These are phyloP conservation scores for Tylopilus vinaceipallidus DNA, from an alignment of 768 basidiomycete genomes.

Conservation along the genomic window DNA sequence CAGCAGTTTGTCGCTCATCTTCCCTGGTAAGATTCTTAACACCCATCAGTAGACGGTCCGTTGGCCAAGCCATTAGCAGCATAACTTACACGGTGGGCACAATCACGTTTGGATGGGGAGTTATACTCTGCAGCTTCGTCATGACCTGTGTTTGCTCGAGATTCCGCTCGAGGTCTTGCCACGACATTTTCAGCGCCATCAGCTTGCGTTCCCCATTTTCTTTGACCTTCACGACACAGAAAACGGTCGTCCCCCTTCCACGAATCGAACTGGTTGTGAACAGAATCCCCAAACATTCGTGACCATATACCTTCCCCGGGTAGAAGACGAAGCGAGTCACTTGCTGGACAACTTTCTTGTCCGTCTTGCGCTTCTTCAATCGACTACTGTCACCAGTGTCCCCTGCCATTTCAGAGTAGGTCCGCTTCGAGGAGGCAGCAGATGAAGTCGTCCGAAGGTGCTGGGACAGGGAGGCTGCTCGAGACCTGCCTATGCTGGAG, in stretches of 20 bases:
- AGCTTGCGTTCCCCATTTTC: too few species aligned
- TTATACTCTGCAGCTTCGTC: background rate
- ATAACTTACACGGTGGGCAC: background rate
- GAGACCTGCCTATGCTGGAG: background rate
- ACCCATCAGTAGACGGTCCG: background rate
- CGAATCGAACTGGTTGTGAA: too few species aligned
- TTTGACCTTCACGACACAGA: too few species aligned
- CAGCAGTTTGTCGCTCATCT: background rate
- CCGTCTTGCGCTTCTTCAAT: background rate
- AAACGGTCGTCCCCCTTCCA: too few species aligned
- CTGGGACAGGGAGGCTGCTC: background rate
- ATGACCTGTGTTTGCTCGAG: background rate
- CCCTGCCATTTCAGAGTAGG: background rate
- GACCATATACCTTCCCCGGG: conserved; percentile 3
- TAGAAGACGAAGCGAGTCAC: background rate
- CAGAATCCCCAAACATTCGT: conserved; percentile 2
- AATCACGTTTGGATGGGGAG: background rate
- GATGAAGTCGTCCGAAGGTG: background rate
- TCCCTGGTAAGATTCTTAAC: background rate
- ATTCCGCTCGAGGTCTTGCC: conserved; percentile 5
- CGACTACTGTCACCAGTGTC: background rate
- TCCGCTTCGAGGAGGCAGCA: background rate
- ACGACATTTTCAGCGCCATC: too few species aligned
- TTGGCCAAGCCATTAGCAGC: too few species aligned
- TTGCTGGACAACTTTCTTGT: background rate